These are phyloP conservation scores for Rutstroemia sydowiana DNA, from an alignment of 2,329 filamentous ascomycete species.

Conservation along the genomic window DNA sequence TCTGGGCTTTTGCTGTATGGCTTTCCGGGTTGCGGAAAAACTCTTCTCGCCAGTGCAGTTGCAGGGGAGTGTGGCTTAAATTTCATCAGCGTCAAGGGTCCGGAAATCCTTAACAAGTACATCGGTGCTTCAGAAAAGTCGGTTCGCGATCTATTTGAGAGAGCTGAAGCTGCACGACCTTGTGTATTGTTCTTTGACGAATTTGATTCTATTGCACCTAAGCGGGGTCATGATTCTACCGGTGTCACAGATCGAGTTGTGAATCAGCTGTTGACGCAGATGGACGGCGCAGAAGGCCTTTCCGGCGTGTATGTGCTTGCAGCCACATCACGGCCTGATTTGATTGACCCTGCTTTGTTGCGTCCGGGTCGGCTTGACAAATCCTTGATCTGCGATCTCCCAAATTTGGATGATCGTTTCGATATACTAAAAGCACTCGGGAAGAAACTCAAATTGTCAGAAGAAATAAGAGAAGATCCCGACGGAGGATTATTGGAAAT, in stretches of 20 bases:
- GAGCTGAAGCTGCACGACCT: conserved; percentile 81
- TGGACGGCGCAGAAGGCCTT: conserved; percentile 95
- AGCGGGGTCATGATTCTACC: conserved; percentile 92
- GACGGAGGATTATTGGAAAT: conserved; percentile 45
- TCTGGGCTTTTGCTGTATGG: conserved; percentile 91
- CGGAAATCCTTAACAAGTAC: conserved; percentile 98
- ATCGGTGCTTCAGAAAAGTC: conserved; percentile 96
- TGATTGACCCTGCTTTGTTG: conserved; percentile 90
- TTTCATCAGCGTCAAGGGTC: conserved; percentile 97
- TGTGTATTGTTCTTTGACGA: conserved; percentile 98
- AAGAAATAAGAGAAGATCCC: conserved; percentile 43
- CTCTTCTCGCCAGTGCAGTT: conserved; percentile 89
- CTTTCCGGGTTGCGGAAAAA: conserved; percentile 94
- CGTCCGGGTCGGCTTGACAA: conserved; percentile 92
- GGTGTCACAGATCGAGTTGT: conserved; percentile 98
- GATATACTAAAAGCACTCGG: conserved; percentile 86
- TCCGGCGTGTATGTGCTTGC: conserved; percentile 94
- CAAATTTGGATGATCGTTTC: conserved; percentile 67
- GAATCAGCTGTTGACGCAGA: conserved; percentile 95
- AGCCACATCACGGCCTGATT: conserved; percentile 83
- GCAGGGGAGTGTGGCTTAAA: conserved; percentile 96
- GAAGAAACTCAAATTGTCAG: conserved; percentile 66
- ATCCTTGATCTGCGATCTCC: conserved; percentile 85
- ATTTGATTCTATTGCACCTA: conserved; percentile 95
- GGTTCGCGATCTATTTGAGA: conserved; percentile 89